Conservation (phyloP, 2,329 filamentous ascomycete genomes). For the Fusarium austroafricanum region DNA sequence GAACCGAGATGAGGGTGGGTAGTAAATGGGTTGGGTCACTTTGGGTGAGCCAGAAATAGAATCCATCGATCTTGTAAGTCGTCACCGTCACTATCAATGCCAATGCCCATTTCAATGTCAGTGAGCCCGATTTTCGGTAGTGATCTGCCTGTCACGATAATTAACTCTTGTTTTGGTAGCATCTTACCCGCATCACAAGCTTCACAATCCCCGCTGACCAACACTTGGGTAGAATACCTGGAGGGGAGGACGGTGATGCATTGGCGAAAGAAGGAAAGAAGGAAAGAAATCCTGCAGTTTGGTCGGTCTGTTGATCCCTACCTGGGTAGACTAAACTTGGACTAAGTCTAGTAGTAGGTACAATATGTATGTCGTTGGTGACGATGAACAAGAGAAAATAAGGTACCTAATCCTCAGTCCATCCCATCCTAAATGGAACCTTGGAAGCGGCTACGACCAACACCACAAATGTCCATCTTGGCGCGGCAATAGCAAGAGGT, state of each 20-base stretch:
- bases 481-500: too few relatives aligned
- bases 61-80: background rate
- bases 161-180: background rate
- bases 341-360: too few relatives aligned
- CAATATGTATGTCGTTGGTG: conserved; percentile 21
- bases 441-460: too few relatives aligned
- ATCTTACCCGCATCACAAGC: background rate
- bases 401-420: too few relatives aligned
- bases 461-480: too few relatives aligned
- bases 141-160: background rate
- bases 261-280: conserved; percentile 2
- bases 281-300: background rate
- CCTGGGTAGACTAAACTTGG: background rate
- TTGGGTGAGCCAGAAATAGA: conserved; percentile 34
- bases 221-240: background rate
- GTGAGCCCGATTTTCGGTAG: background rate
- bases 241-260: conserved; percentile 8
- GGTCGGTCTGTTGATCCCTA: conserved; percentile 21
- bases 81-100: too few relatives aligned
- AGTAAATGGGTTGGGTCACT: background rate
- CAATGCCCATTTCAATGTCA: too few relatives aligned
- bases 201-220: background rate
- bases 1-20: conserved; percentile 40
- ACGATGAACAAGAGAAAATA: conserved; percentile 7
- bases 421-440: too few relatives aligned